Evolutionary conservation across 495 filamentous ascomycete species (phyloP).

Genomic region (Baudoinia panamericana): DNA sequence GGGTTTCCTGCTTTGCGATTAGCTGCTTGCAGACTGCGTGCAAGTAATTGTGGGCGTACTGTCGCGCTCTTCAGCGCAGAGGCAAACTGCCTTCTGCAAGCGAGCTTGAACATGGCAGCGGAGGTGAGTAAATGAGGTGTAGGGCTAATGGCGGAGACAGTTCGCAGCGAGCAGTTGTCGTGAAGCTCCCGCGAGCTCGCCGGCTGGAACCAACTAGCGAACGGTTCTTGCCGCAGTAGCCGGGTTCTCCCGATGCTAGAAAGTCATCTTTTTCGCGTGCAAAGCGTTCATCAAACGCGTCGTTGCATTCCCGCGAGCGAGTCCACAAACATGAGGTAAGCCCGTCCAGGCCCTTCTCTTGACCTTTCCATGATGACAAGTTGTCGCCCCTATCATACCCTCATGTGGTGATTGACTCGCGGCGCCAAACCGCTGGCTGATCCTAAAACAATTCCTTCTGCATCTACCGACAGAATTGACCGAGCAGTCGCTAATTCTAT

Average conservation of each 20-base stretch:
- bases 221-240: not conserved
- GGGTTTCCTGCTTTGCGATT: no score
- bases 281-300: no score
- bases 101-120: constrained; percentile 56
- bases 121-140: constrained; percentile 1
- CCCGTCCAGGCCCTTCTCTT: not conserved
- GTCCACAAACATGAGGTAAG: not conserved
- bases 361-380: constrained; percentile 17
- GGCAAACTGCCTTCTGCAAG: constrained; percentile 52
- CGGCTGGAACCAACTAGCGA: no score
- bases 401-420: constrained; percentile 77
- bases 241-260: not conserved
- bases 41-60: constrained; percentile 34
- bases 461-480: no score
- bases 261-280: not conserved
- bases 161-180: no score
- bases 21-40: no score
- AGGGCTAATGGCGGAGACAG: not conserved
- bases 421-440: constrained; percentile 69
- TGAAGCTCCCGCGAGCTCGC: no score
- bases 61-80: constrained; percentile 51
- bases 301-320: no score
- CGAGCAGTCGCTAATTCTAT: no score
- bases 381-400: constrained; percentile 22
- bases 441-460: constrained; percentile 1